phyloP scores from a whole-genome alignment of 1,284 basidiomycete genomes.

The Rhizopogon parksii region DNA sequence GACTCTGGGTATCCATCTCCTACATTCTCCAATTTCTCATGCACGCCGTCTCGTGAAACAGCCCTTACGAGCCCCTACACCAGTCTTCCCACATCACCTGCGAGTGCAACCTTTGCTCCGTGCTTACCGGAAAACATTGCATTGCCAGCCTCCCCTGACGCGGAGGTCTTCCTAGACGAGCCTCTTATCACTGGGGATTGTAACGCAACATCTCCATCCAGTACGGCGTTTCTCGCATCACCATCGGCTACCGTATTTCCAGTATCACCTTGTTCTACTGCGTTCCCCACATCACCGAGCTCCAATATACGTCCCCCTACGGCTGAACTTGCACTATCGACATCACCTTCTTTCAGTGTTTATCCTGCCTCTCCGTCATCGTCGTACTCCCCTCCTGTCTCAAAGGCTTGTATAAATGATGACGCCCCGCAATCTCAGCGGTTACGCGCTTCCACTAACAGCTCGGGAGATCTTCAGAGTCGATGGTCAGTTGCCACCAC shows the following conservation, averaged over 20 bases:
- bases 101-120: conserved; percentile 14
- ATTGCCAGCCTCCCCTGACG: conserved; percentile 19
- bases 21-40: conserved; percentile 25
- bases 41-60: conserved; percentile 18
- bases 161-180: conserved; percentile 10
- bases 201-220: conserved; percentile 6
- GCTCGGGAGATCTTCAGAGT: conserved; percentile 16
- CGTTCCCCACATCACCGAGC: not conserved
- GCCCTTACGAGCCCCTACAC: conserved; percentile 19
- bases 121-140: conserved; percentile 21
- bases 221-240: conserved; percentile 8
- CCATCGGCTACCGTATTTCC: conserved; percentile 1
- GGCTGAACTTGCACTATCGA: not conserved
- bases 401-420: not conserved
- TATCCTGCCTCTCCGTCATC: conserved; percentile 8
- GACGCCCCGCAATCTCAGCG: not conserved
- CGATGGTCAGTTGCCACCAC: conserved; percentile 27
- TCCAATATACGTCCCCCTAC: not conserved
- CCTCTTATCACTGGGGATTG: not conserved
- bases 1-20: conserved; percentile 24
- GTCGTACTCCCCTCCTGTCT: not conserved
- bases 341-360: not conserved
- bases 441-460: conserved; percentile 13
- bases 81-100: conserved; percentile 19
- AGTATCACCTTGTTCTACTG: conserved; percentile 22